Percentiles rank a stretch among this genome's conserved stretches.
Conservation (phyloP, 306 rosid species). For the cucumber (Cucumis sativus) region Cucumber_9930_V3 NC_026661.2:1726001-1726500, state of each 20-base stretch:
- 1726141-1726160: conserved; percentile 59
- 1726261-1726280: conserved; percentile 35
- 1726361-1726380: conserved; percentile 87
- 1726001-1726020: conserved; percentile 56
- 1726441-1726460: conserved; percentile 73
- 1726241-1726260: conserved; percentile 94
- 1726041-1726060: conserved; percentile 50
- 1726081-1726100: conserved; percentile 82
- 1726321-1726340: neutral
- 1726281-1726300: neutral
- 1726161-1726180: conserved; percentile 96
- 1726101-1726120: conserved; percentile 44
- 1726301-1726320: no score
- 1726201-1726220: conserved; percentile 65
- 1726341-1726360: conserved; percentile 53
- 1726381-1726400: conserved; percentile 96
- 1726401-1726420: conserved; percentile 84
- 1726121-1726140: conserved; percentile 68
- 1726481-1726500: conserved; percentile 90
- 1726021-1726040: conserved; percentile 55
- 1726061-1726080: conserved; percentile 53
- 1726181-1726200: conserved; percentile 98
- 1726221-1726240: conserved; percentile 53
- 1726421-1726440: conserved; percentile 61
- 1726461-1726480: conserved; percentile 53